A percentile compares a stretch with the other conserved stretches of the same genome.
These are phyloP conservation scores for Excoecaria agallocha DNA, from an alignment of 345 rosid genomes.

Conservation along the genomic window DNA sequence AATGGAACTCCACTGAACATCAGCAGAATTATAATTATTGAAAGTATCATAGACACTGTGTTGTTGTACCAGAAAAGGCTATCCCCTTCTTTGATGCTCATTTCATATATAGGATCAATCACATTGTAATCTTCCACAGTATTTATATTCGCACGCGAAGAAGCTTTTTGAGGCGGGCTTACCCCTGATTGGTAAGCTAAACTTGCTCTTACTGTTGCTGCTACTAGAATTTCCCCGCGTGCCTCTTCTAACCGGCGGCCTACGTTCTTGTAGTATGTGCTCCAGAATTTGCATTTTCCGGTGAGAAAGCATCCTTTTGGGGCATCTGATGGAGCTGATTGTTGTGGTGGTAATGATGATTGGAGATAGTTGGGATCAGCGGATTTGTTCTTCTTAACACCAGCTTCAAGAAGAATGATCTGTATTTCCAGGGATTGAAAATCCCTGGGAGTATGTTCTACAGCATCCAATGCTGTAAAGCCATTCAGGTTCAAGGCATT, in stretches of 20 bases:
- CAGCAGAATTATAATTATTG: background rate
- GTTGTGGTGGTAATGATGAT: background rate
- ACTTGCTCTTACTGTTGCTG: background rate
- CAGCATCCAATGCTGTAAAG: background rate
- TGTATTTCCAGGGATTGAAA: background rate
- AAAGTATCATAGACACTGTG: background rate
- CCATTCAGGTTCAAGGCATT: background rate
- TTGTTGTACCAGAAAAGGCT: background rate
- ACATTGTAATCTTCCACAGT: too few relatives aligned
- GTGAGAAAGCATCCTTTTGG: background rate
- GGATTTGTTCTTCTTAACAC: background rate
- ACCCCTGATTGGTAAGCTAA: background rate
- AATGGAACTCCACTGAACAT: background rate
- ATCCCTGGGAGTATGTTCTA: background rate
- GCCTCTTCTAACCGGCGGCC: background rate
- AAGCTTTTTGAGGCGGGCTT: background rate
- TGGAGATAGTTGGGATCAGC: background rate
- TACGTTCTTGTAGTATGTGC: background rate
- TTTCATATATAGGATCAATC: too few relatives aligned
- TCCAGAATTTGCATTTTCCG: background rate
- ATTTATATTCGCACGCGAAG: too few relatives aligned
- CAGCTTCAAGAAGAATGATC: constrained; percentile 4
- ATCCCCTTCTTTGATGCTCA: background rate
- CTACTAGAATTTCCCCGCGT: background rate
- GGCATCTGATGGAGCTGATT: background rate